Evolutionary conservation across 805 yeast genomes (phyloP).

Genomic region (Wickerhamiella hasegawae): DNA sequence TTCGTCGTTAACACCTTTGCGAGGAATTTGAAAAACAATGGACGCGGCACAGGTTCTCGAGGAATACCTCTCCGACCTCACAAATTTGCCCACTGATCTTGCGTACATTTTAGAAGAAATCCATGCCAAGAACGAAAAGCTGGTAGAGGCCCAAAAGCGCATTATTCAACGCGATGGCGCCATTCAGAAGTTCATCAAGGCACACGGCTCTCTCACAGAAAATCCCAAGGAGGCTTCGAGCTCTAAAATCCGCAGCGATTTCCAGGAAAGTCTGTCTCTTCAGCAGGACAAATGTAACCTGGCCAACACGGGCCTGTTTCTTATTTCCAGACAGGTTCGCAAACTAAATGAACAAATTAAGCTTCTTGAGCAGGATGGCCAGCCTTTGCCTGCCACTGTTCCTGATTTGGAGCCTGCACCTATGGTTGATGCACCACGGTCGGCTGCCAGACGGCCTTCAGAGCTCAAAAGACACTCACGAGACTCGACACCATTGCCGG

Average conservation of each 20-base stretch:
- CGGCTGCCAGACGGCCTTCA: constrained; percentile 2
- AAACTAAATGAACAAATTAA: constrained; percentile 62
- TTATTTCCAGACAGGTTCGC: constrained; percentile 58
- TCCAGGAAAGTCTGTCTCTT: constrained; percentile 37
- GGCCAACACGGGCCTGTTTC: constrained; percentile 70
- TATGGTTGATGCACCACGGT: constrained; percentile 3
- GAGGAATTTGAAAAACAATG: constrained; percentile 27
- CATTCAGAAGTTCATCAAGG: constrained; percentile 65
- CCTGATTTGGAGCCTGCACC: constrained; percentile 9
- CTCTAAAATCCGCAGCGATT: constrained; percentile 52
- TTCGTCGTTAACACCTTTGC: background rate
- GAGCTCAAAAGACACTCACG: constrained; percentile 1
- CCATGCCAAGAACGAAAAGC: constrained; percentile 46
- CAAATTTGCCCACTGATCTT: constrained; percentile 79
- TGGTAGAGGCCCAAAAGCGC: constrained; percentile 50
- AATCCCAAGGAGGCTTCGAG: constrained; percentile 68
- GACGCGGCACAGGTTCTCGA: constrained; percentile 80
- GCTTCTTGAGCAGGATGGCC: constrained; percentile 65
- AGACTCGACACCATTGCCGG: background rate
- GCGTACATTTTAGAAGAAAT: constrained; percentile 69
- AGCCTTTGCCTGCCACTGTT: constrained; percentile 32
- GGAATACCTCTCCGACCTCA: constrained; percentile 43
- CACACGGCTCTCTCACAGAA: constrained; percentile 64
- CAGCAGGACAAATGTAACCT: constrained; percentile 67
- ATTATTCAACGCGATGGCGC: constrained; percentile 60